phyloP scores from a whole-genome alignment of 192 early-diverging fungal species.

The Chytriomyces sp. region DNA sequence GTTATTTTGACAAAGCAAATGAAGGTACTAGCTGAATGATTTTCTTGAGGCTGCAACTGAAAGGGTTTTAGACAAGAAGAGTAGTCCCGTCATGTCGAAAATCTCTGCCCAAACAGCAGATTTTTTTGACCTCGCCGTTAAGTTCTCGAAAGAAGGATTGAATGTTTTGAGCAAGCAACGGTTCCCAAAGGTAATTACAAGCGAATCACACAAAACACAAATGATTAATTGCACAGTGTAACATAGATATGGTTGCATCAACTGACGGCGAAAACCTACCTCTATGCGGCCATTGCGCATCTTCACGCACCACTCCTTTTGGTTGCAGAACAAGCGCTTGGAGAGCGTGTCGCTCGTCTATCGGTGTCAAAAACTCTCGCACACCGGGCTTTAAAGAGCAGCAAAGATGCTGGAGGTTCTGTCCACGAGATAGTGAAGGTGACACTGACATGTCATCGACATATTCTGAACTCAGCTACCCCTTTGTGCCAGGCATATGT shows the following conservation, averaged over 20 bases:
- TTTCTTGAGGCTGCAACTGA: background rate
- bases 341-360: slow-evolving; percentile 50
- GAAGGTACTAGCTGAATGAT: slow-evolving; percentile 33
- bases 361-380: slow-evolving; percentile 41
- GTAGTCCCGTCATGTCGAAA: slow-evolving; percentile 45
- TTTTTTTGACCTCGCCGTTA: slow-evolving; percentile 52
- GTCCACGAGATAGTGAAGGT: slow-evolving; percentile 40
- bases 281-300: slow-evolving; percentile 58
- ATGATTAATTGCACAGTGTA: background rate
- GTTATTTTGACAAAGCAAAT: slow-evolving; percentile 87
- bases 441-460: background rate
- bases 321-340: slow-evolving; percentile 39
- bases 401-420: slow-evolving; percentile 37
- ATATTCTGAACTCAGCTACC: background rate
- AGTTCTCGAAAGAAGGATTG: slow-evolving; percentile 20
- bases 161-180: slow-evolving; percentile 23
- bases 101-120: slow-evolving; percentile 53
- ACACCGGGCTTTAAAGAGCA: slow-evolving; percentile 28
- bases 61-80: slow-evolving; percentile 45
- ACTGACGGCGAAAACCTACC: slow-evolving; percentile 43
- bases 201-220: background rate
- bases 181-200: slow-evolving; percentile 33
- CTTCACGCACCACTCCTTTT: slow-evolving; percentile 49
- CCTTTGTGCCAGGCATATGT: slow-evolving; percentile 33
- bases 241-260: slow-evolving; percentile 31